Evolutionary conservation across 2,329 filamentous ascomycete species (phyloP).

Genomic region (Fusarium dlaminii): DNA sequence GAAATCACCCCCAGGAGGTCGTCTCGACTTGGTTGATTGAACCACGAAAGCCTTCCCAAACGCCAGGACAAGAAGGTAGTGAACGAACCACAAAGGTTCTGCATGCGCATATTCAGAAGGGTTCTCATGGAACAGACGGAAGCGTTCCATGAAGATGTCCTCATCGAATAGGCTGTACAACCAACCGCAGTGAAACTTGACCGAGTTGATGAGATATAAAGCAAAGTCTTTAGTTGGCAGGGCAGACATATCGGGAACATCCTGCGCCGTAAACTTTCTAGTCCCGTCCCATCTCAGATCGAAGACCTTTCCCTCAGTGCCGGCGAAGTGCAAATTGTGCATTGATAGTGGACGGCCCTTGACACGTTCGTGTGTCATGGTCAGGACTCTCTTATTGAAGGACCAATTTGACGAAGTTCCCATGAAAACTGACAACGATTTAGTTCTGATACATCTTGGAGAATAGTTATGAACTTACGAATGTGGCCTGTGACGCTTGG

Average conservation of each 20-base stretch:
- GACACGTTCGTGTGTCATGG: slow-evolving; percentile 31
- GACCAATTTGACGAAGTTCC: slow-evolving; percentile 35
- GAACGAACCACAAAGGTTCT: slow-evolving; percentile 30
- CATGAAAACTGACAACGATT: slow-evolving; percentile 38
- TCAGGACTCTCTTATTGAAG: slow-evolving; percentile 33
- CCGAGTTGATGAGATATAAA: slow-evolving; percentile 33
- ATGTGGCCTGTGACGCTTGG: slow-evolving; percentile 16
- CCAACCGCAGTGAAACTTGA: slow-evolving; percentile 35
- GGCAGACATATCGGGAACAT: not conserved
- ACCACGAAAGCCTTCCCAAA: slow-evolving; percentile 36
- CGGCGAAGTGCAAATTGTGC: slow-evolving; percentile 21
- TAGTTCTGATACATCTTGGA: too few species aligned
- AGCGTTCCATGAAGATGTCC: slow-evolving; percentile 28
- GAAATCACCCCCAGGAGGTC: slow-evolving; percentile 25
- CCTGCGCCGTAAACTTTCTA: not conserved
- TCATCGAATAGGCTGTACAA: slow-evolving; percentile 32
- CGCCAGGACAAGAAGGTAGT: slow-evolving; percentile 33
- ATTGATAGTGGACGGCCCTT: slow-evolving; percentile 21
- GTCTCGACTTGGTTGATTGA: slow-evolving; percentile 24
- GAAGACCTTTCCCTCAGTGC: slow-evolving; percentile 27
- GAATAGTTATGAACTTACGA: slow-evolving; percentile 6
- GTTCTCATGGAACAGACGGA: slow-evolving; percentile 16
- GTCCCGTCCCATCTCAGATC: slow-evolving; percentile 27
- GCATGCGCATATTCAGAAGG: not conserved
- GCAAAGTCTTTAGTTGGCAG: slow-evolving; percentile 31